A percentile compares a stretch with the other conserved stretches of the same genome.
Conservation (phyloP, 306 rosid species). For the Medicago truncatula region MtrunA17r5.0-ANR NC_053046.1:21782501-21783000, state of each 20-base stretch:
- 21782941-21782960: slow-evolving; percentile 43
- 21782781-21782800: too few relatives aligned
- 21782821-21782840: slow-evolving; percentile 32
- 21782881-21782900: slow-evolving; percentile 21
- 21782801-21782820: slow-evolving; percentile 45
- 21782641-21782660: too few relatives aligned
- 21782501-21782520: slow-evolving; percentile 18
- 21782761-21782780: too few relatives aligned
- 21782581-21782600: too few relatives aligned
- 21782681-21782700: too few relatives aligned
- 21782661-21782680: too few relatives aligned
- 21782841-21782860: slow-evolving; percentile 45
- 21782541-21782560: slow-evolving; percentile 42
- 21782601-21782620: too few relatives aligned
- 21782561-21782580: slow-evolving; percentile 49
- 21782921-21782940: background rate
- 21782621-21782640: too few relatives aligned
- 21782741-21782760: too few relatives aligned
- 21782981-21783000: slow-evolving; percentile 70
- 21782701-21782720: too few relatives aligned
- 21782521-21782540: slow-evolving; percentile 31
- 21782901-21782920: slow-evolving; percentile 1
- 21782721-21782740: too few relatives aligned
- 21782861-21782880: background rate
- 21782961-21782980: slow-evolving; percentile 75